Conservation (phyloP, 257 asterid species). For the Solanum rostratum region DNA sequence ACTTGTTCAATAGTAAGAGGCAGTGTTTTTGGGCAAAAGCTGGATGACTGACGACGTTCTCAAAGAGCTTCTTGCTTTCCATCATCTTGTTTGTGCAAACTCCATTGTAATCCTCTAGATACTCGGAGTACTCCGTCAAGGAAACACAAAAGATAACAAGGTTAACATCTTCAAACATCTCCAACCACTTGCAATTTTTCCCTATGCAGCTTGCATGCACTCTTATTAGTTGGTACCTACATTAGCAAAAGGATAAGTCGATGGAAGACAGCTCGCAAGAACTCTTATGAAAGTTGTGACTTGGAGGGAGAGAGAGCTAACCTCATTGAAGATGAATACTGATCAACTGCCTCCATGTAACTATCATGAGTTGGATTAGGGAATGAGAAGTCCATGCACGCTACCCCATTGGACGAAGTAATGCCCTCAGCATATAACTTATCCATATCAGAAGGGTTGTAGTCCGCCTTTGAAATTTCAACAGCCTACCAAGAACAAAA, state of each 20-base stretch:
- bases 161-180: constrained; percentile 75
- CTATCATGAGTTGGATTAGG: constrained; percentile 44
- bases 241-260: constrained; percentile 1
- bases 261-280: neutral
- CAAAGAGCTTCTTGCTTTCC: constrained; percentile 51
- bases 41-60: constrained; percentile 43
- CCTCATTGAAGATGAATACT: constrained; percentile 38
- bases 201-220: constrained; percentile 62
- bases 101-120: constrained; percentile 47
- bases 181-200: constrained; percentile 78
- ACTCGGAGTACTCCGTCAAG: constrained; percentile 59
- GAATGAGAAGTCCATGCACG: constrained; percentile 61
- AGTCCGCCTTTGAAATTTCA: constrained; percentile 60
- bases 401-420: constrained; percentile 65
- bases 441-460: constrained; percentile 84
- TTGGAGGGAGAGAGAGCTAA: neutral
- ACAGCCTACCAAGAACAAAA: constrained; percentile 42
- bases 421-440: constrained; percentile 78
- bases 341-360: constrained; percentile 54
- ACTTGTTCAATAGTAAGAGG: constrained; percentile 68
- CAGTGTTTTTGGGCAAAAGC: constrained; percentile 40
- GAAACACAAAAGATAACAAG: constrained; percentile 65
- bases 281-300: neutral
- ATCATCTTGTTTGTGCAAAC: constrained; percentile 53
- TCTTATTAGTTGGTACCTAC: constrained; percentile 73